Evolutionary conservation across 1,139 yeast species (phyloP).

Genomic region (Kazachstania sp.): DNA sequence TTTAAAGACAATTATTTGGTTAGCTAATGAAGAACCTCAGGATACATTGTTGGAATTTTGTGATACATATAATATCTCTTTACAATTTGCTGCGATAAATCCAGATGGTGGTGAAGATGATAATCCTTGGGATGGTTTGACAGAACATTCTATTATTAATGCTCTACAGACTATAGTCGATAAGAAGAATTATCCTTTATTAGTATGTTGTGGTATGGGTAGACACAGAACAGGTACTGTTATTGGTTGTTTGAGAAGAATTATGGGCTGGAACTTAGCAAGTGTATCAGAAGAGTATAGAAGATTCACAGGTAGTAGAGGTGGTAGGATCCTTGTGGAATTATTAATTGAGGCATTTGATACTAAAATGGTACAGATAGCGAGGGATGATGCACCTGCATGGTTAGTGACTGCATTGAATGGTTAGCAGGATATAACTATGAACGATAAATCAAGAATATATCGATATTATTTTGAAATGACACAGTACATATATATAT

Average conservation of each 20-base stretch:
- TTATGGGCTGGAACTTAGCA: slow-evolving; percentile 95
- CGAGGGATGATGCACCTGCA: slow-evolving; percentile 25
- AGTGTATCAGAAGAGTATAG: slow-evolving; percentile 90
- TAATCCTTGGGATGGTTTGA: slow-evolving; percentile 95
- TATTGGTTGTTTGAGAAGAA: slow-evolving; percentile 79
- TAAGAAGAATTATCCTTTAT: slow-evolving; percentile 65
- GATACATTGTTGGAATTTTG: slow-evolving; percentile 81
- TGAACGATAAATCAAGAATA: too few relatives aligned
- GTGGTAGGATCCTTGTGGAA: slow-evolving; percentile 87
- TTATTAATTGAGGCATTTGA: slow-evolving; percentile 63
- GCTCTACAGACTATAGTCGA: slow-evolving; percentile 72
- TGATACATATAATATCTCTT: slow-evolving; percentile 55
- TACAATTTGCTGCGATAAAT: slow-evolving; percentile 50
- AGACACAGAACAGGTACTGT: slow-evolving; percentile 95
- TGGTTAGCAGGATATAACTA: too few relatives aligned
- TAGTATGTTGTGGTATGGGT: slow-evolving; percentile 97
- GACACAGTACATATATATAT: background rate
- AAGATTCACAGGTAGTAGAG: slow-evolving; percentile 84
- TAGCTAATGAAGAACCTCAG: slow-evolving; percentile 91
- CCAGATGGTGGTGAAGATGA: slow-evolving; percentile 66
- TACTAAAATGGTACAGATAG: slow-evolving; percentile 26
- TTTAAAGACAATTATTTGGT: slow-evolving; percentile 79
- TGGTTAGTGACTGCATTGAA: slow-evolving; percentile 27
- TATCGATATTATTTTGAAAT: too few relatives aligned
- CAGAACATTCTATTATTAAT: slow-evolving; percentile 68